phyloP scores from a whole-genome alignment of 148 eudicot species.

The Talinum fruticosum region DNA sequence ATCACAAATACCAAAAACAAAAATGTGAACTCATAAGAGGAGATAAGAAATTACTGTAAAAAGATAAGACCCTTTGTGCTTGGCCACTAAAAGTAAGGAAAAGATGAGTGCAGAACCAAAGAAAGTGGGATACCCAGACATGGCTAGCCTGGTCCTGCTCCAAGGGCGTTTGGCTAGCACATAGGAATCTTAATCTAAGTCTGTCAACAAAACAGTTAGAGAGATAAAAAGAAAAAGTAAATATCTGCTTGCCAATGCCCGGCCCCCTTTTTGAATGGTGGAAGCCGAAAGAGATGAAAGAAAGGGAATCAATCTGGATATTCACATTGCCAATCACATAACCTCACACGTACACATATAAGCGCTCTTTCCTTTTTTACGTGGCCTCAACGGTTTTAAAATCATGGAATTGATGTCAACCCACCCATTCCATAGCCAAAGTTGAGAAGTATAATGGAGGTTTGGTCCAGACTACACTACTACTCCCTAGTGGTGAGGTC shows the following conservation, averaged over 20 bases:
- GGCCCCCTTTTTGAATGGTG: background rate
- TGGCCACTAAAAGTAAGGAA: background rate
- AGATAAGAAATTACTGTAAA: too few species aligned
- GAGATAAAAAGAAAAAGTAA: constrained; percentile 2
- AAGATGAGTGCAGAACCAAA: background rate
- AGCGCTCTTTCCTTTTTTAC: too few species aligned
- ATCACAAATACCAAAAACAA: too few species aligned
- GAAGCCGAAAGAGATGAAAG: background rate
- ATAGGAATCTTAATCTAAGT: background rate
- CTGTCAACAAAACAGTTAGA: background rate
- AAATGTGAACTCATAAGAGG: too few species aligned
- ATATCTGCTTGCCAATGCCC: too few species aligned
- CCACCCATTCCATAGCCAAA: background rate
- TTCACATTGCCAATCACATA: background rate
- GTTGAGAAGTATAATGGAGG: background rate
- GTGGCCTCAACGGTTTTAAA: too few species aligned
- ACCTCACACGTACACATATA: too few species aligned
- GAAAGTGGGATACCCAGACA: background rate
- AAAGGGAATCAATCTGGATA: background rate
- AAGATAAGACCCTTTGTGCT: too few species aligned
- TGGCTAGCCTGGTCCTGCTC: background rate
- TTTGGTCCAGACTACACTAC: constrained; percentile 27
- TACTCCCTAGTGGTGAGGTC: constrained; percentile 10
- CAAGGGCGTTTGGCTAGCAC: background rate
- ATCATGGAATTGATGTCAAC: background rate